Percentiles rank a stretch among this genome's conserved stretches.
These are phyloP conservation scores for Ustilago hordei DNA, from an alignment of 1,284 basidiomycete genomes.

Conservation along the genomic window DNA sequence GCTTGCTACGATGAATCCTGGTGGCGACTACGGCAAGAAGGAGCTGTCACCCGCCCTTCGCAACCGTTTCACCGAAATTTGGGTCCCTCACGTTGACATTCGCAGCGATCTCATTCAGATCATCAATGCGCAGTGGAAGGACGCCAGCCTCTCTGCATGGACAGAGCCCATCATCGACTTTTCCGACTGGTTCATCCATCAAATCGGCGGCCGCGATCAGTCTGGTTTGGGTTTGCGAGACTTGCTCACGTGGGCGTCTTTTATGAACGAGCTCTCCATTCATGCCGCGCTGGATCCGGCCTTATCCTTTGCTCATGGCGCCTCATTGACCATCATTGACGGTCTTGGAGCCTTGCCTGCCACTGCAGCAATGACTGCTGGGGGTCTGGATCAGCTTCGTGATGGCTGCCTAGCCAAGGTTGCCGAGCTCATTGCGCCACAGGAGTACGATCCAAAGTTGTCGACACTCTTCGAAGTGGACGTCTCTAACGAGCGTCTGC, in stretches of 20 bases:
- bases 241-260: slow-evolving; percentile 90
- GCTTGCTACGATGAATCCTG: slow-evolving; percentile 98
- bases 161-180: slow-evolving; percentile 83
- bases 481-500: slow-evolving; percentile 71
- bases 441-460: slow-evolving; percentile 34
- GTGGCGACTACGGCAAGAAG: slow-evolving; percentile 99
- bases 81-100: slow-evolving; percentile 90
- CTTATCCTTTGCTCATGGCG: slow-evolving; percentile 70
- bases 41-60: slow-evolving; percentile 95
- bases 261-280: slow-evolving; percentile 79
- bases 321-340: slow-evolving; percentile 70
- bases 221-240: slow-evolving; percentile 78
- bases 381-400: slow-evolving; percentile 80
- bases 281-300: slow-evolving; percentile 36
- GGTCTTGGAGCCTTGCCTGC: slow-evolving; percentile 69
- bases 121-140: slow-evolving; percentile 79
- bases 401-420: slow-evolving; percentile 47
- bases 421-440: slow-evolving; percentile 70
- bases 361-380: slow-evolving; percentile 70
- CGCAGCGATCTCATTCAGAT: slow-evolving; percentile 84
- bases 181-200: slow-evolving; percentile 80
- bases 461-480: slow-evolving; percentile 71
- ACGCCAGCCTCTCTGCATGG: slow-evolving; percentile 74
- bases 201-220: slow-evolving; percentile 75
- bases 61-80: slow-evolving; percentile 99